Base-by-base conservation (phyloP, 2,329 filamentous ascomycete genomes). In the Huntiella savannae region DNA sequence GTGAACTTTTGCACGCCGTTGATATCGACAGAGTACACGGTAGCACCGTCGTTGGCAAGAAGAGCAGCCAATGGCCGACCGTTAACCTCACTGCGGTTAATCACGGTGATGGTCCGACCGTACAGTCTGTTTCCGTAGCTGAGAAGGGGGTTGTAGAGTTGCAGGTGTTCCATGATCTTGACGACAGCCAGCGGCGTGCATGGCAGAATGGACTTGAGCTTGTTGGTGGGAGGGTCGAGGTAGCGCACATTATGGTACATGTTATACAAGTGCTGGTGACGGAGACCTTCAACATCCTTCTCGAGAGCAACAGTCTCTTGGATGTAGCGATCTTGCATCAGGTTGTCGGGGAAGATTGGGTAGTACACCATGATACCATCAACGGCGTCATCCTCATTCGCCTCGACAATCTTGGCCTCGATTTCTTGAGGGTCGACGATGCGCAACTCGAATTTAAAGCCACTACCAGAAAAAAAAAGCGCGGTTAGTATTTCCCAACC, bases 161-260 rank as follows among this genome's bases (percentile, higher is more conserved):
- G 81, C 51, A 96, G 72, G 61, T 94, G 79, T 65, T 98, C 91
- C 50, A 98, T 72, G 54, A 96, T 92, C 71, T 98, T 98, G 67
- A 96, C 83, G 50, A 94, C 81, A 19, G 91, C 91, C 17, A 98
- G 73, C 12, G 91, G 91, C 2, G 91, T 98, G 69, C 91, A 98
- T 4, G 91, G 91, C 45, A 98, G 68, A 53, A 96, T 84, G 42
- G 81, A 92, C 68, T 98, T 96, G 61, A 84, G 82, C 49, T 68
- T 70, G 61, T 85, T 82, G 38, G 70, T 62, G 4, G 80, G 79
- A 17, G 77, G 68, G 63, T 98, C 91, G 48, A 98, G 71, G 67
- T 87, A 96, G 53, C 91, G 84, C 56, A 93, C 76, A 66, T 98
- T 98, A 69, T 95, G 83, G 66, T 96, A 98, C 87, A 98, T 95